Conservation (phyloP, 2,329 filamentous ascomycete species). For the Cladophialophora carrionii region DNA sequence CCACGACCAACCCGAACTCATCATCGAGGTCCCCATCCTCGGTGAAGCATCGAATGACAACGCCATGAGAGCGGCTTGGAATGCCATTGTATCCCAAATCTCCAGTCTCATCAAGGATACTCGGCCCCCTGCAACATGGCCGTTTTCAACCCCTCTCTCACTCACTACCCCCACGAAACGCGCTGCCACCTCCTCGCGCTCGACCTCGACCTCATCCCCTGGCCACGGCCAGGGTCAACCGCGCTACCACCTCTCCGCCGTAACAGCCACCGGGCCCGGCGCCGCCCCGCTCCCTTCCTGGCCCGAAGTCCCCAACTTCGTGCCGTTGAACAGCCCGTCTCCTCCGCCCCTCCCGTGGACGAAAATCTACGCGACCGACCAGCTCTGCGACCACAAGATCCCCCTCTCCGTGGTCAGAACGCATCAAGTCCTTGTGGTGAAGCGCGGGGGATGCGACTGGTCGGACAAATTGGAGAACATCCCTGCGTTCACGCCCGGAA, state of each 20-base stretch:
- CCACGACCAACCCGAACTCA: neutral
- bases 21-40: conserved; percentile 29
- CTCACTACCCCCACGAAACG: conserved; percentile 12
- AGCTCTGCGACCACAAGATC: conserved; percentile 65
- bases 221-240: conserved; percentile 1
- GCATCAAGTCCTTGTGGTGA: conserved; percentile 79
- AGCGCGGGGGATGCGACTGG: conserved; percentile 82
- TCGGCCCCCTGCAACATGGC: conserved; percentile 30
- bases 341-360: conserved; percentile 64
- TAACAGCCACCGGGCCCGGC: conserved; percentile 55
- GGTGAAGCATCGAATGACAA: conserved; percentile 15
- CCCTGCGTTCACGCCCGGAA: conserved; percentile 70
- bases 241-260: conserved; percentile 50
- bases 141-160: conserved; percentile 29
- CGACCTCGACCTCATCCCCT: conserved; percentile 8
- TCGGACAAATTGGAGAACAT: conserved; percentile 80
- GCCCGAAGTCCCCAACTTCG: conserved; percentile 47
- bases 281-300: conserved; percentile 72
- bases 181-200: conserved; percentile 7
- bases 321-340: conserved; percentile 39
- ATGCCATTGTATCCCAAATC: conserved; percentile 38
- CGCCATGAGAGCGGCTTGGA: conserved; percentile 38
- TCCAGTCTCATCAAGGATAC: conserved; percentile 33
- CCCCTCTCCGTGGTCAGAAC: conserved; percentile 55
- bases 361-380: conserved; percentile 70